These are phyloP conservation scores for Trichoderma koningii DNA, from an alignment of 2,329 filamentous ascomycete genomes.

Conservation along the genomic window DNA sequence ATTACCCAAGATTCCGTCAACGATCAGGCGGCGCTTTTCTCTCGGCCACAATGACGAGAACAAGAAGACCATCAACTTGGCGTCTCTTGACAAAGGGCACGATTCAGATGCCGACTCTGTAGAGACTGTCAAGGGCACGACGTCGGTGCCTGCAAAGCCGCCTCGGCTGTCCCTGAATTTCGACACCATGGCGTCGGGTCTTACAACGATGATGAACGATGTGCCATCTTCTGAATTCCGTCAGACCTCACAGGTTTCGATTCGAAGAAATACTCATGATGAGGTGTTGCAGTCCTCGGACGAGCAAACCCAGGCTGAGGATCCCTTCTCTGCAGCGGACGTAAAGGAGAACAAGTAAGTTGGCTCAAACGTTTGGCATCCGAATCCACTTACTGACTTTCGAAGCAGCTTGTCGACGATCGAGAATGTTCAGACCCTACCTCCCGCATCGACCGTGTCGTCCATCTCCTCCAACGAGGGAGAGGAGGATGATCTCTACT, in stretches of 20 bases:
- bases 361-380: not conserved
- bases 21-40: slow-evolving; percentile 30
- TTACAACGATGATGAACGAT: slow-evolving; percentile 35
- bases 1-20: slow-evolving; percentile 39
- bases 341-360: not conserved
- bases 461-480: not conserved
- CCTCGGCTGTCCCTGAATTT: slow-evolving; percentile 41
- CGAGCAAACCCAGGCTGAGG: not conserved
- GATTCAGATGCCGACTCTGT: slow-evolving; percentile 33
- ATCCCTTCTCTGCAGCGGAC: not conserved
- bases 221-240: slow-evolving; percentile 24
- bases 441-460: not conserved
- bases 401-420: not conserved
- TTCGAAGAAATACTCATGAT: not conserved
- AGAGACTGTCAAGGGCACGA: slow-evolving; percentile 28
- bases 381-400: not conserved
- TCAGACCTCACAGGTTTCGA: not conserved
- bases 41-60: not conserved
- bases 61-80: not conserved
- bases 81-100: not conserved
- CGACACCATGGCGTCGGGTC: slow-evolving; percentile 32
- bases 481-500: slow-evolving; percentile 18
- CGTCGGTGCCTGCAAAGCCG: slow-evolving; percentile 27
- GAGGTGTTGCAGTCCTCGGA: not conserved
- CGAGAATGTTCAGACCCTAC: not conserved